These are phyloP conservation scores for Aspergillus aculeatinus DNA, from an alignment of 2,329 filamentous ascomycete genomes.

Conservation along the genomic window DNA sequence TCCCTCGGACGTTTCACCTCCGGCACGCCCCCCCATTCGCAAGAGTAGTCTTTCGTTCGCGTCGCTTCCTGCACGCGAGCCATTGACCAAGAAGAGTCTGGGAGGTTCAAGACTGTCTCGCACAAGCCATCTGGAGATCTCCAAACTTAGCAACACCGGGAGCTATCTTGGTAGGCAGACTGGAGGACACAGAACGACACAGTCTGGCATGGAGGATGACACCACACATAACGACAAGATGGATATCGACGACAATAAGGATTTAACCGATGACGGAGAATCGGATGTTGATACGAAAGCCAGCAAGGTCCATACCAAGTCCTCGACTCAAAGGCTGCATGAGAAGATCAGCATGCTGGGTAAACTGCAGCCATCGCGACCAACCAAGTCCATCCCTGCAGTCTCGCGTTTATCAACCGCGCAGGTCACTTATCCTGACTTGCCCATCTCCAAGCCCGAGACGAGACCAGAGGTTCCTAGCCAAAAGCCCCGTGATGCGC, in stretches of 20 bases:
- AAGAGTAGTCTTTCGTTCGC: conserved; percentile 97
- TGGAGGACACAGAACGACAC: conserved; percentile 54
- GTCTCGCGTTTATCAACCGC: conserved; percentile 27
- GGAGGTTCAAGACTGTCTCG: conserved; percentile 68
- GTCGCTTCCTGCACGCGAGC: conserved; percentile 85
- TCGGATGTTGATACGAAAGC: conserved; percentile 51
- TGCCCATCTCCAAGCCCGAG: conserved; percentile 31
- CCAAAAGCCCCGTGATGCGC: conserved; percentile 23
- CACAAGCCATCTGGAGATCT: conserved; percentile 73
- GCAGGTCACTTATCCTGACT: conserved; percentile 39
- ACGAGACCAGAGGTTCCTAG: conserved; percentile 25
- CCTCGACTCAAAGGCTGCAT: conserved; percentile 88
- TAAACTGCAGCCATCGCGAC: conserved; percentile 51
- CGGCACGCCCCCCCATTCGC: conserved; percentile 66
- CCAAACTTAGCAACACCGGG: conserved; percentile 43
- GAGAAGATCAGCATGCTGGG: conserved; percentile 82
- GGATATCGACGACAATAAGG: conserved; percentile 57
- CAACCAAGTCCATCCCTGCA: conserved; percentile 47
- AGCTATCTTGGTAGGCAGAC: conserved; percentile 71
- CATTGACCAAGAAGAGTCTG: conserved; percentile 81
- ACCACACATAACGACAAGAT: conserved; percentile 48
- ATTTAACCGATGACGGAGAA: conserved; percentile 43
- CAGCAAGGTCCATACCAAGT: conserved; percentile 70
- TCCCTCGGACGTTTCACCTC: conserved; percentile 49
- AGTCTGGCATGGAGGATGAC: conserved; percentile 40